These are phyloP conservation scores for Hymenoscyphus fructigenus DNA, from an alignment of 2,329 filamentous ascomycete species.

Conservation along the genomic window DNA sequence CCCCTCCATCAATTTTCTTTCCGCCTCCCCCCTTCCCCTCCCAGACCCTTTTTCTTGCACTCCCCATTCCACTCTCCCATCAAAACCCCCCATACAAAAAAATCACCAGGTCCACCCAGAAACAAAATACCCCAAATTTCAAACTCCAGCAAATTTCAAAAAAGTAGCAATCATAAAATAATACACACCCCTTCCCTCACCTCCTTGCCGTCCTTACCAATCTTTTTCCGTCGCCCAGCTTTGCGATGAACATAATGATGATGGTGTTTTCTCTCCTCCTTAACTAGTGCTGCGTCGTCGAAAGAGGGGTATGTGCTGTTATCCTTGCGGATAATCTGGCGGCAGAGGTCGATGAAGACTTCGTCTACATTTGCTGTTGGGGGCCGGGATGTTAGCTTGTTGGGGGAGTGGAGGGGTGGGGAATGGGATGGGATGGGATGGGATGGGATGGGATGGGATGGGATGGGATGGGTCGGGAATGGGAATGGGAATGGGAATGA, in stretches of 20 bases:
- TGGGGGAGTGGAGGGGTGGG: not conserved
- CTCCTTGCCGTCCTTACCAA: conserved; percentile 6
- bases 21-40: too few species aligned
- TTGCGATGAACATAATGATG: not conserved
- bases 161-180: conserved; percentile 16
- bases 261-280: not conserved
- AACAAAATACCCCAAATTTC: too few species aligned
- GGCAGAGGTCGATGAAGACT: conserved; percentile 66
- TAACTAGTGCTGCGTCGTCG: not conserved
- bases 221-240: not conserved
- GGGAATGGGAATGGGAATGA: not conserved
- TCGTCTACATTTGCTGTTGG: conserved; percentile 63
- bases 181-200: conserved; percentile 13
- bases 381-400: not conserved
- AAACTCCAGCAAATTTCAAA: not conserved
- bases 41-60: too few species aligned
- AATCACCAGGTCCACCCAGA: too few species aligned
- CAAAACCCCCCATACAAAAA: too few species aligned
- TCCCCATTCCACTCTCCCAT: too few species aligned
- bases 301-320: conserved; percentile 20
- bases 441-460: too few species aligned
- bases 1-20: too few species aligned
- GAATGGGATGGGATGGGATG: too few species aligned
- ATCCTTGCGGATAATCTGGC: conserved; percentile 65
- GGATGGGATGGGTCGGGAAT: too few species aligned